Base-by-base conservation (phyloP, 768 basidiomycete species). In the Lentinula raphanica region DNA sequence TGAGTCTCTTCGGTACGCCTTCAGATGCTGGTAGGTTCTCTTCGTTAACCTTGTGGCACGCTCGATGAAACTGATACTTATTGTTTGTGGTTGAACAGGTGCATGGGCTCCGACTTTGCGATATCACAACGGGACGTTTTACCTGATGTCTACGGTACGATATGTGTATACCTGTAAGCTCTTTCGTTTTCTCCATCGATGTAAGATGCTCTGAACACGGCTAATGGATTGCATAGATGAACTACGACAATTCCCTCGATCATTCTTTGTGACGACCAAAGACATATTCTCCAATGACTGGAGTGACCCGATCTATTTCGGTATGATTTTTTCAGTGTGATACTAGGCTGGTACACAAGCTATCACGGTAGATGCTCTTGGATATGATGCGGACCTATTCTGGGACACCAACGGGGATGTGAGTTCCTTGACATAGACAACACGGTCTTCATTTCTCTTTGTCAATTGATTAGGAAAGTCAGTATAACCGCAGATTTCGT, bases 231-330 rank as follows among this genome's bases (percentile, higher is more conserved):
- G 44, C 39, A n/a, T 27, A 75, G 73, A 68, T 15, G 75, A 75
- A 60, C 62, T 73, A 19, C 64, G 73, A 21, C 64, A 73, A 21
- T 74, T 76, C 56, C 75, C 75, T 25, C 65, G 75, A 15, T 72
- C 73, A 5, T 75, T 76, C 63, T 76, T 68, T 57, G 72, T 76
- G 6, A 72, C 63, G 17, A 75, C 75, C 1, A 66, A 66, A 25
- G 67, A 75, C 55, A 74, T 75, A 6, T 75, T 73, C 48, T 70
- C 73, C 0, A 70, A 74, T 49, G 58, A 67, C 19, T 76, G 75
- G 75, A 76, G 75, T 54, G 74, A 75, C 49, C 75, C 75, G 7
- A 51, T 75, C 15, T 76, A 74, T 57, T 75, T 75, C 49, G 74
- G 72, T 74, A 38, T 12, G 62, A 54, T 21, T 44, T n/a, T n/a